Base-by-base conservation (phyloP, 805 yeast species). In the Starmerella potacharoeniae region DNA sequence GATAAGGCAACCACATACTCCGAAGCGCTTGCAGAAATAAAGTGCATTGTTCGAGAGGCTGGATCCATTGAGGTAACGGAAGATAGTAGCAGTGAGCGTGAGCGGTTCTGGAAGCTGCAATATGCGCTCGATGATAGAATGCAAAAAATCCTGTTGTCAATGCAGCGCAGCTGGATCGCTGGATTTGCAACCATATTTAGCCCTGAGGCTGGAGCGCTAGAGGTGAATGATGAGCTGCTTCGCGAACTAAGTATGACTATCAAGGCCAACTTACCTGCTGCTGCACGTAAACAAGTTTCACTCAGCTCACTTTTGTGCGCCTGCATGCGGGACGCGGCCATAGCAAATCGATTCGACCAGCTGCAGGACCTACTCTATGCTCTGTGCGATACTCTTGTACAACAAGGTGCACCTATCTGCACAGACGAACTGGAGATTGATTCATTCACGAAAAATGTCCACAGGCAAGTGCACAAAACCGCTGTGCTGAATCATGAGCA, bases 51-150 rank as follows among this genome's bases (percentile, higher is more conserved):
- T 22, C 8, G 31, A 9, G 31, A 43, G n/a, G 36, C 53, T 22
- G 35, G 17, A 2, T 13, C 39, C 9, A 3, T 33, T 9, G 31
- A 33, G 31, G 40, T 13, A 14, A 46, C 2, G 7, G 40, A 34
- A 11, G 43, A 30, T 16, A 10, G 22, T 16, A 30, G 42, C 9
- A n/a, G 28, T 5, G 33, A 36, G 13, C 42, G 54, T 0, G 76
- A 75, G 47, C 59, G 70, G 7, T 91, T 97, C 96, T 93, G 97
- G 95, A 74, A 75, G 42, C 70, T 71, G 33, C 71, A 97, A 49
- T 79, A 78, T 54, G 69, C 67, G 0, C 70, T 89, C 16, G 96
- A 91, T 66, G 66, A 71, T 9, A 68, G 75, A 48, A 64, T 91
- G 52, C 66, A 75, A 41, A 67, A 66, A 1, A 67, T 89, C n/a